Base-by-base conservation (phyloP, 345 rosid genomes). In the Abelmoschus esculentus region DNA sequence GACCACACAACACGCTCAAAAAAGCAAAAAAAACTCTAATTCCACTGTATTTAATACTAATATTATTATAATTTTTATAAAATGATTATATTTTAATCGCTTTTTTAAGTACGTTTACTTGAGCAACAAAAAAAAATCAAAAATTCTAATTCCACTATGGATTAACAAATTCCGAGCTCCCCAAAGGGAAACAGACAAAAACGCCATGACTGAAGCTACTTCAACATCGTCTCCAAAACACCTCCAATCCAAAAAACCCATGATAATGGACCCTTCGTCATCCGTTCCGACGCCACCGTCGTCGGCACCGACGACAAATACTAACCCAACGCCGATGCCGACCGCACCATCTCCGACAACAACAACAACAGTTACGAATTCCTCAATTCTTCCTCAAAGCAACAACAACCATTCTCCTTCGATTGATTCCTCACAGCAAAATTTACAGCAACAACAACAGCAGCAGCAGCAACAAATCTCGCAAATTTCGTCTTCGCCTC, bases 401-500 rank as follows among this genome's bases (percentile, higher is more conserved):
- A 57, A 14, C 73, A 60, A 69, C 2, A 78, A 82, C 80, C 67
- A 74, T 82, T 59, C 75, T 70, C 83, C 83, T 62, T 80, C 88
- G 5, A 58, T 83, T 38, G 89, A 86, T 73, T 82, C 79, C 29
- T 83, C 78, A 29, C 71, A 47, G 14, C 75, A 67, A 29, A 78
- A 75, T 40, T 79, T 80, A 64, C 86, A 22, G 26, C 26, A 80
- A 2, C 81, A 76, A 32, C 70, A 77, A 71, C 81, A 74, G 26
- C 26, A 80, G 26, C 26, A 80, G 3, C 81, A 76, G 32, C 70
- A 77, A 71, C 81, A 74, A 77, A 84, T 84, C 77, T 74, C 85
- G 38, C 88, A 86, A 74, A 82, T 86, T 74, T 76, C 88, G 11
- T 82, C 88, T 1, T 79, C 90, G 50, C 61, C 87, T 11, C 78